Evolutionary conservation across 2,329 filamentous ascomycete genomes (phyloP), one percentile per base, ranked within the genome.

Genomic region (Diaporthe humulicola): DNA sequence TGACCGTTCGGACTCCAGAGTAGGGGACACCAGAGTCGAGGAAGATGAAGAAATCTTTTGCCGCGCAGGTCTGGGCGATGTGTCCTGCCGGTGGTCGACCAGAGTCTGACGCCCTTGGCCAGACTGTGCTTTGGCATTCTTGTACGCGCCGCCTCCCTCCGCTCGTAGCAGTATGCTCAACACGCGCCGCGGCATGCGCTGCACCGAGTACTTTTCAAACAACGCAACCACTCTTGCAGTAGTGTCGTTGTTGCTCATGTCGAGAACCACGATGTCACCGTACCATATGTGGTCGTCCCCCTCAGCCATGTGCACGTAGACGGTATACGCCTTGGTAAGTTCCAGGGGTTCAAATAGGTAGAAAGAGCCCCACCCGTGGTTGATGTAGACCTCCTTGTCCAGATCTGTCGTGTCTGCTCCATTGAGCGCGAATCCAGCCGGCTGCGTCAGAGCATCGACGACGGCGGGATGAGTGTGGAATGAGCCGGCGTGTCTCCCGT

Each of bases 341-440:
- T 83, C 81, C 0, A 87, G 82, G 19, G 84, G 85, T 77, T 89
- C 87, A 3, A 86, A 84, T 74, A 90, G 86, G 38, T 86, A 84
- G 77, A 90, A 81, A 3, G 85, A 87, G 38, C 87, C 86, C 90
- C 90, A 91, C 30, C 89, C 90, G 77, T 91, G 90, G 22, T 89
- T 90, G 78, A 92, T 89, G 79, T 85, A 91, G 58, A 90, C 88
- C 74, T 88, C 84, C 70, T 88, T 86, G 19, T 86, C 84, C 8
- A 89, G 88, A 75, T 90, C 87, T 14, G 90, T 84, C 19, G 84
- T 88, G 70, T 90, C 89, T 12, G 87, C 88, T 12, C 86, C 88
- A 77, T 92, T 92, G 81, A 91, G 85, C 72, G 91, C 88, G 81
- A 91, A 92, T 25, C 90, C 90, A 0, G 89, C 89, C 70, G 91